phyloP scores from a whole-genome alignment of 805 yeast species.

The Candida namnaoensis region DNA sequence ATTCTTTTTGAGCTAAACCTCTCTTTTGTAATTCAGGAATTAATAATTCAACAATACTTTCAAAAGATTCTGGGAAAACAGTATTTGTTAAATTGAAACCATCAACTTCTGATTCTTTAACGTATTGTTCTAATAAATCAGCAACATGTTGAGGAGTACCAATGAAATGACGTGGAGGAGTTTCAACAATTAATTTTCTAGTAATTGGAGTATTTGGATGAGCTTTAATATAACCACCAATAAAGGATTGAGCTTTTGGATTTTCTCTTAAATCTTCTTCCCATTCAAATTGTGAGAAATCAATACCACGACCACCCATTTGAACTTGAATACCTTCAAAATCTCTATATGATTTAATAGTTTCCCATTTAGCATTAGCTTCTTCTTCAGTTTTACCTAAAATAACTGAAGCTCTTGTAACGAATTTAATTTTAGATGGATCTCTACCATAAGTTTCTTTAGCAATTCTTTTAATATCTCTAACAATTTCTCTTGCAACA shows the following conservation, averaged over 20 bases:
- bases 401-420: conserved; percentile 28
- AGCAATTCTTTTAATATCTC: conserved; percentile 25
- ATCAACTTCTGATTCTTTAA: conserved; percentile 29
- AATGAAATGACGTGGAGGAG: conserved; percentile 17
- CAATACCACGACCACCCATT: conserved; percentile 37
- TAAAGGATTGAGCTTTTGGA: conserved; percentile 14
- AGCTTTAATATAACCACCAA: conserved; percentile 12
- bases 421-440: conserved; percentile 29
- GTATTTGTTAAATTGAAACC: conserved; percentile 33
- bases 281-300: conserved; percentile 33
- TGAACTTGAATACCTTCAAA: conserved; percentile 34
- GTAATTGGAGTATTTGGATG: conserved; percentile 13
- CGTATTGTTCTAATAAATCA: conserved; percentile 31
- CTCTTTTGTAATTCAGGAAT: conserved; percentile 28
- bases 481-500: conserved; percentile 20
- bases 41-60: conserved; percentile 26
- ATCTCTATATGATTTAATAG: conserved; percentile 25
- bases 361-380: conserved; percentile 28
- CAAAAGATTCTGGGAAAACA: conserved; percentile 29
- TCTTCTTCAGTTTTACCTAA: conserved; percentile 34
- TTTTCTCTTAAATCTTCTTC: conserved; percentile 26
- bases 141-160: conserved; percentile 34
- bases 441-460: conserved; percentile 27
- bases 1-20: conserved; percentile 29
- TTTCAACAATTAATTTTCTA: conserved; percentile 19